phyloP scores from a whole-genome alignment of 164 flowering plant species.

The Liquidambar formosana region DNA sequence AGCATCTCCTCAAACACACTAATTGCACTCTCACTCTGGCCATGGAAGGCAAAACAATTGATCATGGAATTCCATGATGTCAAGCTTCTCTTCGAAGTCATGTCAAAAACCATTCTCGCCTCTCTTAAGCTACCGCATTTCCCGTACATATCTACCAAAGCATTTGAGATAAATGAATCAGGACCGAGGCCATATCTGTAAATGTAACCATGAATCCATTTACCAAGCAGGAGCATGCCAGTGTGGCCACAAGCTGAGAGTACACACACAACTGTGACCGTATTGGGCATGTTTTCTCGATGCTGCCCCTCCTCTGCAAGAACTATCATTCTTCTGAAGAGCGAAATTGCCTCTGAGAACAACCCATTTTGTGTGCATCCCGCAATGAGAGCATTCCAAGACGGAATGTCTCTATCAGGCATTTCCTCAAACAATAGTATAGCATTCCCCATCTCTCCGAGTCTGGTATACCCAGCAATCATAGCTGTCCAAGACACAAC shows the following conservation, averaged over 20 bases:
- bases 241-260: slow-evolving; percentile 64
- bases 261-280: slow-evolving; percentile 41
- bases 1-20: slow-evolving; percentile 53
- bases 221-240: slow-evolving; percentile 65
- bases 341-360: slow-evolving; percentile 47
- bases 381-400: slow-evolving; percentile 68
- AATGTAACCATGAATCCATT: slow-evolving; percentile 51
- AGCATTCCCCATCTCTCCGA: no score
- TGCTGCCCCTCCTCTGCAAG: neutral
- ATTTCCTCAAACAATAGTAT: slow-evolving; percentile 48
- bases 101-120: slow-evolving; percentile 47
- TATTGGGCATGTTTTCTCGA: slow-evolving; percentile 40
- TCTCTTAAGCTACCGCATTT: slow-evolving; percentile 55
- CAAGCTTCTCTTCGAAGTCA: slow-evolving; percentile 30
- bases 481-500: no score
- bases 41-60: slow-evolving; percentile 63
- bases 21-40: slow-evolving; percentile 45
- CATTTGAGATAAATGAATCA: slow-evolving; percentile 43
- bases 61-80: slow-evolving; percentile 68
- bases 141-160: no score
- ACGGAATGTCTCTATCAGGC: slow-evolving; percentile 59
- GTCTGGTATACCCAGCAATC: no score
- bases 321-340: slow-evolving; percentile 47
- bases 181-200: slow-evolving; percentile 30
- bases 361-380: slow-evolving; percentile 67